Base-by-base conservation (phyloP, 495 filamentous ascomycete species). In the Podospora conica region DNA sequence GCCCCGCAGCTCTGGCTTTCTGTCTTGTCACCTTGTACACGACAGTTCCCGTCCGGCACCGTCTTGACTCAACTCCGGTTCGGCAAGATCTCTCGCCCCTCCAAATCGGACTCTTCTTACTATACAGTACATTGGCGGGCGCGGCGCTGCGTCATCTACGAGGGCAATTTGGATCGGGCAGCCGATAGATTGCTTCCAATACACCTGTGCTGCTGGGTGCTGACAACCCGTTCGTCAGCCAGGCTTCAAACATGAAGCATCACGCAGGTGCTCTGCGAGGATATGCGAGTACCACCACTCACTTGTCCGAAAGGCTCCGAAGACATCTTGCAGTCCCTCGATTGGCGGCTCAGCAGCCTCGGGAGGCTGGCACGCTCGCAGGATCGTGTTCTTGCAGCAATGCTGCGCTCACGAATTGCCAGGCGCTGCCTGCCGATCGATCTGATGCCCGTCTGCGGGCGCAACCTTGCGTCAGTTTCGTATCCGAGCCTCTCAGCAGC, bases 401-500 rank as follows among this genome's bases (percentile, higher is more conserved):
- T 2, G 3, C 21, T 31, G 9, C 9, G 1, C 20, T 18, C 9
- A 33, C 33, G 27, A 25, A 31, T 55, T 12, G 62, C 33, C 53
- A 23, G 10, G 10, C 61, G 23, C 11, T 64, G 15, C 23, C 24
- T 64, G 40, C 40, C 40, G 54, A 58, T 68, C 63, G 66, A 65
- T 68, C 66, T 57, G 66, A 68, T 62, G 58, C 12, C 24, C 25
- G 31, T 61, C 66, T 58, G 62, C 53, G 59, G 53, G 48, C 29
- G 20, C 27, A 64, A 64, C 25, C 55, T 23, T 54, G 24, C 18
- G n/a, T 29, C 10, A 22, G 27, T 29, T 21, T 65, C 61, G 62
- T 68, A 62, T 68, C 28, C 29, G 58, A 27, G 58, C 57, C 61
- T 64, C 66, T 60, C 59, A 60, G 25, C 24, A n/a, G 31, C 48